Evolutionary conservation across 2,329 filamentous ascomycete species (phyloP).

Genomic region (Cephalotrichum gorgonifer): DNA sequence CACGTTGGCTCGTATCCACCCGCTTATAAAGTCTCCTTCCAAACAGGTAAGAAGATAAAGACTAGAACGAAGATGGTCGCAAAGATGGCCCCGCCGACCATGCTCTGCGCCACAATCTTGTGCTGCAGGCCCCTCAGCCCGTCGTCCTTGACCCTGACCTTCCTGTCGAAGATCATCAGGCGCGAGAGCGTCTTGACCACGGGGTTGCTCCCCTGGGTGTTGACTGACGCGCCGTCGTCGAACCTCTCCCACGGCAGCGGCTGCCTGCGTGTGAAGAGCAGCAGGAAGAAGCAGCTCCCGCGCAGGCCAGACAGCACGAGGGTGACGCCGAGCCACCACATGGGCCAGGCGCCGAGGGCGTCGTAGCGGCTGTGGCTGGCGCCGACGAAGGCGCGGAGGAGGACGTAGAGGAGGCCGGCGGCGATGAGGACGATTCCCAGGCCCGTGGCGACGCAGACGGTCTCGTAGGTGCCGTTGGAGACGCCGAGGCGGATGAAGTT

Average conservation of each 20-base stretch:
- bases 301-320: conserved; percentile 32
- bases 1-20: too few relatives aligned
- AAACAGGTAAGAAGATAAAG: conserved; percentile 33
- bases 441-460: conserved; percentile 32
- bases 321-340: conserved; percentile 33
- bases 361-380: conserved; percentile 27
- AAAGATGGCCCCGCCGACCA: conserved; percentile 25
- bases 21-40: conserved; percentile 21
- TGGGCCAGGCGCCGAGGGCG: conserved; percentile 29
- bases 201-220: conserved; percentile 13
- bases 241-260: conserved; percentile 36
- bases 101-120: conserved; percentile 31
- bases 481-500: conserved; percentile 43
- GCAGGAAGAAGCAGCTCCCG: conserved; percentile 35
- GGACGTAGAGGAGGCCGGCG: conserved; percentile 26
- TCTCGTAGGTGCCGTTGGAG: conserved; percentile 39
- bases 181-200: conserved; percentile 21
- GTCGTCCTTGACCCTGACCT: conserved; percentile 31
- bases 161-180: conserved; percentile 37
- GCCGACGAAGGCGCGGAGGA: conserved; percentile 28
- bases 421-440: conserved; percentile 29
- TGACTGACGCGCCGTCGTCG: conserved; percentile 22
- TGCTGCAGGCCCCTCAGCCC: conserved; percentile 30
- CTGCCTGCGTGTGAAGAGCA: conserved; percentile 34
- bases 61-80: conserved; percentile 23